Percentiles rank a stretch among this genome's conserved stretches.
Evolutionary conservation across 192 early-diverging fungal species (phyloP).

Genomic region (Spinellus fusiger): DNA sequence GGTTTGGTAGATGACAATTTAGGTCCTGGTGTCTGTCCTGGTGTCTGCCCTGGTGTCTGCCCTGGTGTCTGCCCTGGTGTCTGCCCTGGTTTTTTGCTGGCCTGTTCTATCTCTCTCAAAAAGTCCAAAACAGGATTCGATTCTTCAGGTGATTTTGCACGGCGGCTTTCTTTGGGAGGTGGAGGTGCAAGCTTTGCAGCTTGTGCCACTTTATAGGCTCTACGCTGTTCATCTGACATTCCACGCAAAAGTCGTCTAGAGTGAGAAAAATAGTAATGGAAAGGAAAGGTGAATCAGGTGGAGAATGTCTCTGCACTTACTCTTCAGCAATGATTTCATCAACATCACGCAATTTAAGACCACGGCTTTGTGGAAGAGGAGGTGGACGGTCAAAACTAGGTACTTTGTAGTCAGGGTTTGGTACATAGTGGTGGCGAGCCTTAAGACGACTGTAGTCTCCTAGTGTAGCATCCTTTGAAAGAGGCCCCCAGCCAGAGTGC

Average conservation of each 20-base stretch:
- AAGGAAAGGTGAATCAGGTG: neutral
- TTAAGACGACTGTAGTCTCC: neutral
- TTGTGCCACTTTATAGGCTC: neutral
- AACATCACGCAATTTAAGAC: slow-evolving; percentile 1
- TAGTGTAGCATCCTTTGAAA: neutral
- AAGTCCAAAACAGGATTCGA: neutral
- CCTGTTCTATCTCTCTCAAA: neutral
- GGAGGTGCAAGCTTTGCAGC: neutral
- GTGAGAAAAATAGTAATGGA: neutral
- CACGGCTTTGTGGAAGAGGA: neutral
- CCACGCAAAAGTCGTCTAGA: neutral
- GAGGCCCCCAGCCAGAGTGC: neutral
- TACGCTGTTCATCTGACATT: neutral
- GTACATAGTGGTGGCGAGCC: neutral
- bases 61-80: neutral
- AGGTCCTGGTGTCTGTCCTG: neutral
- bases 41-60: neutral
- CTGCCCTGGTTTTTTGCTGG: neutral
- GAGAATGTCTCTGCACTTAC: no score
- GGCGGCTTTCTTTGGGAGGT: neutral
- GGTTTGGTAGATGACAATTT: no score
- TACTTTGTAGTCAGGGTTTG: neutral
- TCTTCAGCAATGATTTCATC: slow-evolving; percentile 1
- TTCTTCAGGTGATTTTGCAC: neutral
- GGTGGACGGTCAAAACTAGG: neutral